These are phyloP conservation scores for Exophiala spinifera DNA, from an alignment of 2,329 filamentous ascomycete species.

Conservation along the genomic window DNA sequence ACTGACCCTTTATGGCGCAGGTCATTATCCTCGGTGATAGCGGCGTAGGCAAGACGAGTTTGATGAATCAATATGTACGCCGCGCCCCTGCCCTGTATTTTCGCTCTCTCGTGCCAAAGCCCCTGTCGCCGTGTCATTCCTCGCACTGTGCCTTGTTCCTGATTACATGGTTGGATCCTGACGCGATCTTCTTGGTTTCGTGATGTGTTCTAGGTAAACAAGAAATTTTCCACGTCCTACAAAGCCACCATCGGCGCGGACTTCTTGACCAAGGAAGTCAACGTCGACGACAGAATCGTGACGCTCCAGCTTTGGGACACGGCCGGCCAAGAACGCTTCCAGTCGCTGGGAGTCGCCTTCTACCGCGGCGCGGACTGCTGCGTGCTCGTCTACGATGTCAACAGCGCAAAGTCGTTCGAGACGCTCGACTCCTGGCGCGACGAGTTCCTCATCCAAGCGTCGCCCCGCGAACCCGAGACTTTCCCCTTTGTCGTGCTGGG, in stretches of 20 bases:
- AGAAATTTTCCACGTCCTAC: conserved; percentile 99
- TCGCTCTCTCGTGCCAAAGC: too few relatives aligned
- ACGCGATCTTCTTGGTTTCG: not conserved
- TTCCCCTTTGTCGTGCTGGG: conserved; percentile 98
- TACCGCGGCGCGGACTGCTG: conserved; percentile 98
- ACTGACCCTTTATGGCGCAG: conserved; percentile 46
- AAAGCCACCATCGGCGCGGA: conserved; percentile 99
- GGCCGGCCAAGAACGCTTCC: conserved; percentile 93
- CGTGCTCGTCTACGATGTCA: conserved; percentile 96
- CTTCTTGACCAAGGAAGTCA: conserved; percentile 95
- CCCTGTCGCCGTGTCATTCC: too few relatives aligned
- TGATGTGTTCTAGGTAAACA: conserved; percentile 78
- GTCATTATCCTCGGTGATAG: conserved; percentile 99
- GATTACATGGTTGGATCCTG: too few relatives aligned
- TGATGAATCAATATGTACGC: conserved; percentile 99
- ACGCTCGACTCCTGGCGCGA: conserved; percentile 97
- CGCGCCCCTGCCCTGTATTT: not conserved
- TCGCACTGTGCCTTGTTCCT: too few relatives aligned
- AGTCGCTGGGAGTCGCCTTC: conserved; percentile 94
- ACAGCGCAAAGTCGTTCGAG: conserved; percentile 98
- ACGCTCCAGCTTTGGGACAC: conserved; percentile 99
- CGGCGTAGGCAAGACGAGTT: conserved; percentile 97
- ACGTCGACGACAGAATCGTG: conserved; percentile 94
- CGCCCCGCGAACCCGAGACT: conserved; percentile 90
- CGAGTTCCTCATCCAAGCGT: conserved; percentile 96